These are phyloP conservation scores for Citrus cavaleriei DNA, from an alignment of 345 rosid species.

Conservation along the genomic window DNA sequence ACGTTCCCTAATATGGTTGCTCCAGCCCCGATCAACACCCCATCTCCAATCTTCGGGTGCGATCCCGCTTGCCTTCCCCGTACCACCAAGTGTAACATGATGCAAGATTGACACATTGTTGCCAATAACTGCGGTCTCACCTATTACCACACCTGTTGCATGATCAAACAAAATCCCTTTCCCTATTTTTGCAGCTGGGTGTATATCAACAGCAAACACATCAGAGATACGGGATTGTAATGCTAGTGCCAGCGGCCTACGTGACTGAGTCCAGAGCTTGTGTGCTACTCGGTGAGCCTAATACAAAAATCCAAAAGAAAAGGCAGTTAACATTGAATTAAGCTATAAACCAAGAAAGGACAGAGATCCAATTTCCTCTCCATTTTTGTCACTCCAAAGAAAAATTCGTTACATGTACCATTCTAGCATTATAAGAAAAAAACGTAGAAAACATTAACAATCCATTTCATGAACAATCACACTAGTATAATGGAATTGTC, in stretches of 20 bases:
- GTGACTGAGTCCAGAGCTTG: constrained; percentile 71
- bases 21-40: constrained; percentile 90
- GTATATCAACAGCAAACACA: constrained; percentile 91
- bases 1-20: constrained; percentile 88
- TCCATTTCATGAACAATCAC: background rate
- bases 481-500: background rate
- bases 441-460: background rate
- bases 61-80: constrained; percentile 76
- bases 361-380: background rate
- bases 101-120: constrained; percentile 92
- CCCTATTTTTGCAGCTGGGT: constrained; percentile 90
- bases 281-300: constrained; percentile 94
- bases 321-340: background rate
- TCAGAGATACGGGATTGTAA: constrained; percentile 91
- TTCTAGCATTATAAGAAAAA: background rate
- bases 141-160: constrained; percentile 87
- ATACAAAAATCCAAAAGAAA: background rate
- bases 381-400: background rate
- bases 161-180: constrained; percentile 89
- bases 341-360: background rate
- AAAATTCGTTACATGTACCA: background rate
- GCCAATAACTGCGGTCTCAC: constrained; percentile 90
- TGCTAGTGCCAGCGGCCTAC: constrained; percentile 85
- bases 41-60: constrained; percentile 95
- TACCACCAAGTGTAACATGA: constrained; percentile 93